A percentile compares a stretch with the other conserved stretches of the same genome.
Evolutionary conservation across 208 protist species (phyloP).

Genomic region (Trypanosoma grayi): DNA sequence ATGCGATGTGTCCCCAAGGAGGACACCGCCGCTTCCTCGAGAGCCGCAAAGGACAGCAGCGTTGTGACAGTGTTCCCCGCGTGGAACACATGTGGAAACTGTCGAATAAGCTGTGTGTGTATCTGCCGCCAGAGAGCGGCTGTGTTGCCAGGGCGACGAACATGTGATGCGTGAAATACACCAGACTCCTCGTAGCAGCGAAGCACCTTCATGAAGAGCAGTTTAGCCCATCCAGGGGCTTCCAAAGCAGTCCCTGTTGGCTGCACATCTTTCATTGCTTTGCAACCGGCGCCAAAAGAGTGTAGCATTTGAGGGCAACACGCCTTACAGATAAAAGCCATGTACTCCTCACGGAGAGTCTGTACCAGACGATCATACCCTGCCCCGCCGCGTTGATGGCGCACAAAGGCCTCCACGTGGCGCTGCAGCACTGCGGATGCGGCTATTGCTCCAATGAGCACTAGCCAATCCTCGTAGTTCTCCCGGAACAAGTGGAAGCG

Average conservation of each 20-base stretch:
- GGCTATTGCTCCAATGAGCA: slow-evolving; percentile 24
- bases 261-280: not conserved
- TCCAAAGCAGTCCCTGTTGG: too few relatives aligned
- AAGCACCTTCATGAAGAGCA: slow-evolving; percentile 27
- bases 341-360: slow-evolving; percentile 5
- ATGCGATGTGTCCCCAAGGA: slow-evolving; percentile 24
- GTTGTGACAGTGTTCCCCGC: slow-evolving; percentile 42
- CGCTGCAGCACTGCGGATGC: slow-evolving; percentile 22
- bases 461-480: slow-evolving; percentile 30
- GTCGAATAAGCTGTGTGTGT: slow-evolving; percentile 20
- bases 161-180: slow-evolving; percentile 25
- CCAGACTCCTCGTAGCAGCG: slow-evolving; percentile 33
- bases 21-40: slow-evolving; percentile 36
- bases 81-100: slow-evolving; percentile 61
- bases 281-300: not conserved
- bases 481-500: slow-evolving; percentile 22
- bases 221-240: slow-evolving; percentile 17
- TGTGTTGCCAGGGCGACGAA: slow-evolving; percentile 32
- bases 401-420: slow-evolving; percentile 11
- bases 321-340: slow-evolving; percentile 10
- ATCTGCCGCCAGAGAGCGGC: slow-evolving; percentile 40
- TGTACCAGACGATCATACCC: slow-evolving; percentile 12
- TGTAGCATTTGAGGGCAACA: not conserved
- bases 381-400: not conserved
- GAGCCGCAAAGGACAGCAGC: slow-evolving; percentile 36